Evolutionary conservation across 169 alveolate genomes (phyloP), one percentile per base, ranked within the genome.

Genomic region (Eimeria praecox): DNA sequence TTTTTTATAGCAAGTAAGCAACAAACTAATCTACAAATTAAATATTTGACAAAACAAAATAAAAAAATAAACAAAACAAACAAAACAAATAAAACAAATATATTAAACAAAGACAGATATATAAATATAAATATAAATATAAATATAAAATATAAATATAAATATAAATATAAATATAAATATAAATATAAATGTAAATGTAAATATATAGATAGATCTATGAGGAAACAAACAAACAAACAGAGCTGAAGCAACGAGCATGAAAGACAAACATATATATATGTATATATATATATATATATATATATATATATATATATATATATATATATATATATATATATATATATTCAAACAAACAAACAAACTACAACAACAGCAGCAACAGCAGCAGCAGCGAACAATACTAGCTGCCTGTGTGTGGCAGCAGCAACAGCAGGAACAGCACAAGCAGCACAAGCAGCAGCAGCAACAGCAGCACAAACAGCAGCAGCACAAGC

Each of bases 381-480:
- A 52, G 59, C 59, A 52, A 52, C 6, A 9, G 59, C 59, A 52
- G 59, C 59, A 52, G 59, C 59, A 82, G n/a, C n/a, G n/a, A n/a
- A n/a, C n/a, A n/a, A n/a, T n/a, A n/a, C n/a, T n/a, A n/a, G n/a
- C n/a, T n/a, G n/a, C n/a, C n/a, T n/a, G n/a, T n/a, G n/a, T n/a
- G n/a, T n/a, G n/a, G 49, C 49, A 44, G 64, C 64, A 54, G 38
- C 59, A 52, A 85, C 38, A 38, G 86, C 54, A 75, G 86, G 52
- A 75, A 42, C 86, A 30, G 9, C n/a, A n/a, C n/a, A n/a, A n/a
- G n/a, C n/a, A n/a, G n/a, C n/a, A n/a, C n/a, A n/a, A n/a, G n/a
- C n/a, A n/a, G n/a, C n/a, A n/a, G n/a, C n/a, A n/a, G n/a, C n/a
- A n/a, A n/a, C n/a, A n/a, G n/a, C n/a, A n/a, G n/a, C n/a, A n/a